A percentile compares a stretch with the other conserved stretches of the same genome.
These are phyloP conservation scores for Eucalyptus pauciflora DNA, from an alignment of 345 rosid species.

Conservation along the genomic window DNA sequence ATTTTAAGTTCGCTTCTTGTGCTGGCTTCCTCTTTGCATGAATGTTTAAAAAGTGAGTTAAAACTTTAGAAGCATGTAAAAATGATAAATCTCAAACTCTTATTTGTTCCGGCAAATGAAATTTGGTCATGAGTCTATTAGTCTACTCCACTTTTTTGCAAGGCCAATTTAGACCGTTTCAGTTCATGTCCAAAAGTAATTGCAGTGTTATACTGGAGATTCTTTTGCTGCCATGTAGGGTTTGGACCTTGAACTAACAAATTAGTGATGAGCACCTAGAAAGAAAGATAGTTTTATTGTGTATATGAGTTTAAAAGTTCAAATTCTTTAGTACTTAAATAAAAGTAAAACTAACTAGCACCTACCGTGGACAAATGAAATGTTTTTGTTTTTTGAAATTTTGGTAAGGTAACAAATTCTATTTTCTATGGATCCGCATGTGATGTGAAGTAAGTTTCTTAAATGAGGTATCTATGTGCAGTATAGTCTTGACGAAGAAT, in stretches of 20 bases:
- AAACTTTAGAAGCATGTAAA: not conserved
- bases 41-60: not conserved
- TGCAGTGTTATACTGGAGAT: not conserved
- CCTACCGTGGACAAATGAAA: not conserved
- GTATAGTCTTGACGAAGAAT: not conserved
- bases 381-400: not conserved
- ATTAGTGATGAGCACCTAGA: not conserved
- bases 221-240: not conserved
- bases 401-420: not conserved
- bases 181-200: not conserved
- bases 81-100: not conserved
- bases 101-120: not conserved
- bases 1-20: not conserved
- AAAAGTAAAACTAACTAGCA: not conserved
- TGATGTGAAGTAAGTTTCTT: not conserved
- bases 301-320: not conserved
- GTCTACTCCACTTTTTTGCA: not conserved
- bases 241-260: not conserved
- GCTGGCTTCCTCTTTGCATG: not conserved
- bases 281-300: not conserved
- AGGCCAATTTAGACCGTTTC: rapidly evolving
- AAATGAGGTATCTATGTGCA: not conserved
- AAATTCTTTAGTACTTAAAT: not conserved
- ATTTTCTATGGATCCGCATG: not conserved
- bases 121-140: too few species aligned